phyloP scores from a whole-genome alignment of 192 early-diverging fungal species.

The Oehlia diaphana region DNA sequence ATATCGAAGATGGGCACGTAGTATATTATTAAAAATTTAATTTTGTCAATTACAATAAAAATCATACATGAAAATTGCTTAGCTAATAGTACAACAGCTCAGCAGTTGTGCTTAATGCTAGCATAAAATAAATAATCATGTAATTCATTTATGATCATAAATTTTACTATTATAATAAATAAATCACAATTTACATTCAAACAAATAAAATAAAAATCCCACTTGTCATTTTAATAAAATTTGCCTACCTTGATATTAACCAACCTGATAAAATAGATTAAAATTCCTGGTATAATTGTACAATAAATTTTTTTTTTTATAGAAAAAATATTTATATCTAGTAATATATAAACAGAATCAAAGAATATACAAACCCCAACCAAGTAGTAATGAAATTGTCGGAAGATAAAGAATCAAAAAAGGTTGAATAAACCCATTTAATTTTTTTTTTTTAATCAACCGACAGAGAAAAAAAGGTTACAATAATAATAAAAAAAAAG shows the following conservation, averaged over 20 bases:
- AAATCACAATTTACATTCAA: background rate
- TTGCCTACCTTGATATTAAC: constrained; percentile 17
- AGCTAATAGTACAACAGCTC: no score
- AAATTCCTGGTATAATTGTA: background rate
- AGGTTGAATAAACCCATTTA: background rate
- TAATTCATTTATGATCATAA: no score
- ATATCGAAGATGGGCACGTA: no score
- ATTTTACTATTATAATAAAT: no score
- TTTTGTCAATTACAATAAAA: no score
- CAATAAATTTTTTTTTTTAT: background rate
- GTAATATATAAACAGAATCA: background rate
- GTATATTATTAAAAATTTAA: no score
- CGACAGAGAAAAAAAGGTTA: constrained; percentile 2
- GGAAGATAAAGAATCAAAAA: background rate
- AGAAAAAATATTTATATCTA: background rate
- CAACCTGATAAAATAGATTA: constrained; percentile 3
- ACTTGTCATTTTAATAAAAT: background rate
- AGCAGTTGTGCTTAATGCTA: no score
- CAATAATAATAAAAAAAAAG: background rate
- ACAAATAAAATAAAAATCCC: background rate
- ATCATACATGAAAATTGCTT: no score
- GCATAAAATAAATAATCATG: no score
- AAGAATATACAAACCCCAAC: constrained; percentile 23
- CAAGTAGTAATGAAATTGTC: constrained; percentile 6
- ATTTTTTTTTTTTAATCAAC: background rate